Base-by-base conservation (phyloP, 2,329 filamentous ascomycete genomes). In the Talaromyces sp. region DNA sequence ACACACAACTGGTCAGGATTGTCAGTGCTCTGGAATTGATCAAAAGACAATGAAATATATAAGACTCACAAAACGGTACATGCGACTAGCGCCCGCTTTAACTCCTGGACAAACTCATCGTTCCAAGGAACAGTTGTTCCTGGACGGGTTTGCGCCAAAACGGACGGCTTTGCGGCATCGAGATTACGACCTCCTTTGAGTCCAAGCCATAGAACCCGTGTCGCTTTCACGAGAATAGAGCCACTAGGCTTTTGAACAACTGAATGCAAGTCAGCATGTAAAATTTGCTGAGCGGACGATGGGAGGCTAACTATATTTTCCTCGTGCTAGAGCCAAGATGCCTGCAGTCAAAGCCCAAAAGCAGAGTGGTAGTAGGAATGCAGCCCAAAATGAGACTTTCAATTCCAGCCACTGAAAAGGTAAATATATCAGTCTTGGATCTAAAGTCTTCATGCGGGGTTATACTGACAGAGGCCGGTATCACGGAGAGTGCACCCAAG, bases 21-120 rank as follows among this genome's bases (percentile, higher is more conserved):
- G 5, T 46, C 19, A 46, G 41, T 24, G 8, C 5, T 21, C n/a
- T 86, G 66, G 56, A 88, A 88, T 60, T 4, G 11, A 35, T 9
- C 9, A 46, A 9, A 7, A 46, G n/a, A n/a, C n/a, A 21, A 13
- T 46, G 24, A 5, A 11, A 7, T 1, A 41, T 2, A 4, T 10
- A 4, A 24, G 21, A 24, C 41, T 46, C 41, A 46, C 41, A 46
- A 46, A 46, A 88, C 84, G 67, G 86, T 86, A 77, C 86, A 89
- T 14, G 86, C 86, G 69, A 74, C 64, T 2, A 83, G 66, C 2
- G 79, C 80, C 4, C 84, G 82, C 72, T 84, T 85, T 43, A 89
- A 74, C 67, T 89, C 86, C 0, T 87, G 84, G 56, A 89, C 74
- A 63, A 89, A 89, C 61, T 79, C 77, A 63, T 88, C 84, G 55